These are phyloP conservation scores for Russula sp. DNA, from an alignment of 768 basidiomycete species.

Conservation along the genomic window DNA sequence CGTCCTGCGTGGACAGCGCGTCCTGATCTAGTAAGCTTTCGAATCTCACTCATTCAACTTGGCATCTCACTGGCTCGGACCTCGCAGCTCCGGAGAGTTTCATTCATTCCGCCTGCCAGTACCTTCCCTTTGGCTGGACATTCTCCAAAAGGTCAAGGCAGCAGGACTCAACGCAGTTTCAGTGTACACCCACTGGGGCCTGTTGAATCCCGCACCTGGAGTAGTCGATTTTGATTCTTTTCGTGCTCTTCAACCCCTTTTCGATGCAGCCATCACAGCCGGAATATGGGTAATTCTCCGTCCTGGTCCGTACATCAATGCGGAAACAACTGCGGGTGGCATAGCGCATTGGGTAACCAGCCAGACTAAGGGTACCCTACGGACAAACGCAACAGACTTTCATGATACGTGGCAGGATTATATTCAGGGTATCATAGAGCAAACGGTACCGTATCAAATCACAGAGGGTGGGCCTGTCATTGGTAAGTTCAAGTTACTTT, in stretches of 20 bases:
- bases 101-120: conserved; percentile 81
- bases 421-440: conserved; percentile 59
- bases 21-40: conserved; percentile 6
- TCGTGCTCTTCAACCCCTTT: conserved; percentile 66
- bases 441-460: conserved; percentile 64
- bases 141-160: conserved; percentile 78
- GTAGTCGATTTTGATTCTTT: conserved; percentile 71
- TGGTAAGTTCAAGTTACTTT: conserved; percentile 46
- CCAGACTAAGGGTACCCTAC: conserved; percentile 58
- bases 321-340: conserved; percentile 78
- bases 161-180: conserved; percentile 76
- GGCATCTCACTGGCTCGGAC: neutral
- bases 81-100: conserved; percentile 73
- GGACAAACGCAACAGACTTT: conserved; percentile 76
- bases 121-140: conserved; percentile 75
- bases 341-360: conserved; percentile 68
- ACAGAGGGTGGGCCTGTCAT: conserved; percentile 72
- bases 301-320: conserved; percentile 76
- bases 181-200: conserved; percentile 77
- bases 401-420: conserved; percentile 69
- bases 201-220: conserved; percentile 70
- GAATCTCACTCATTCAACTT: neutral
- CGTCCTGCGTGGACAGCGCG: conserved; percentile 27
- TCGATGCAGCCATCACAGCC: conserved; percentile 66
- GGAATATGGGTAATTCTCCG: conserved; percentile 79